A percentile compares a stretch with the other conserved stretches of the same genome.
Conservation (phyloP, 1,284 basidiomycete species). For the Pholiota adiposa region DNA sequence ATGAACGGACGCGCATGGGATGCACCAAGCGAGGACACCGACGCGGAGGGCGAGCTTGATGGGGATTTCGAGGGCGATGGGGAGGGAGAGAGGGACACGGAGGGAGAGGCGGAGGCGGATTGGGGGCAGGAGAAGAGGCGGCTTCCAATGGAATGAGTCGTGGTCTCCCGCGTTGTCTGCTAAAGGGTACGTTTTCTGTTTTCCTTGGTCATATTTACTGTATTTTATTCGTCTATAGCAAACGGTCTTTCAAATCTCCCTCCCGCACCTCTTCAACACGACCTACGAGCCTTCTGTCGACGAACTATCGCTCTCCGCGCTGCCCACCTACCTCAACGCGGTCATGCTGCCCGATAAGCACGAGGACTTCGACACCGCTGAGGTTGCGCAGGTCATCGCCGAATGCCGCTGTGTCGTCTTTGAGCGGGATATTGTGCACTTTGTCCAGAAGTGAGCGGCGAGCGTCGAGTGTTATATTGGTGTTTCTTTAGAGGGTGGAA, state of each 20-base stretch:
- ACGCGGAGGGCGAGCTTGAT: constrained; percentile 20
- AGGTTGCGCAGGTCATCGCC: constrained; percentile 61
- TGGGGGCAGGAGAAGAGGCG: constrained; percentile 29
- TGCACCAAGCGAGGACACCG: no score
- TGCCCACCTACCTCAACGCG: constrained; percentile 72
- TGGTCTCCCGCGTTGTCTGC: constrained; percentile 33
- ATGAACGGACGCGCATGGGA: no score
- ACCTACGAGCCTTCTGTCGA: constrained; percentile 67
- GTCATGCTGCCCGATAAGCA: constrained; percentile 76
- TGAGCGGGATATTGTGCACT: constrained; percentile 62
- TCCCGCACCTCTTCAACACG: constrained; percentile 63
- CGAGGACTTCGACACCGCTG: constrained; percentile 77
- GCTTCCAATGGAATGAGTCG: no score
- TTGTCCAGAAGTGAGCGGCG: no score
- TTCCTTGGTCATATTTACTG: neutral
- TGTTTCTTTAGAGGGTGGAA: no score
- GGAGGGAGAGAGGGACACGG: constrained; percentile 25
- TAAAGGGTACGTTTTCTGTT: constrained; percentile 67
- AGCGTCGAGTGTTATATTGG: no score
- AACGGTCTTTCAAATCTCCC: constrained; percentile 58
- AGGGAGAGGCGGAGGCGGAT: constrained; percentile 36
- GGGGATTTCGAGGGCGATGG: no score
- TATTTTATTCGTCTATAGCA: constrained; percentile 43
- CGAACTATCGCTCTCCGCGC: constrained; percentile 66
- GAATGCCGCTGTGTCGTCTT: constrained; percentile 57